Evolutionary conservation across 1,284 basidiomycete species (phyloP).

Genomic region (Omphalotus olearius): DNA sequence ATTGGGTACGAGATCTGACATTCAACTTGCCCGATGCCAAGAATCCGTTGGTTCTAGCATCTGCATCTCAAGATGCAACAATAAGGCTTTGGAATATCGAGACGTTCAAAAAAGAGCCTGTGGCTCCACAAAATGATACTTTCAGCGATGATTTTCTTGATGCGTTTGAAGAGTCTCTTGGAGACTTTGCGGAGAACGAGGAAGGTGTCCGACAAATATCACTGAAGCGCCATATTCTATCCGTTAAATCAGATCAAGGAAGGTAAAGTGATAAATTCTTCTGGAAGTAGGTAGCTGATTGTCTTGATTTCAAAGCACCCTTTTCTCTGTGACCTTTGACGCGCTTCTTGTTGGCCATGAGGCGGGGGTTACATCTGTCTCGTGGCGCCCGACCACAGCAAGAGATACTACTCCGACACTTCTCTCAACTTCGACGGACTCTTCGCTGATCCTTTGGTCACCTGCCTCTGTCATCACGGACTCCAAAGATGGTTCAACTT

Average conservation of each 20-base stretch:
- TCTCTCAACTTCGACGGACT: constrained; percentile 87
- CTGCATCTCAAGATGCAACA: constrained; percentile 90
- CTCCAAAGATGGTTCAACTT: constrained; percentile 42
- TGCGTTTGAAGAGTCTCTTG: constrained; percentile 74
- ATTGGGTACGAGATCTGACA: constrained; percentile 84
- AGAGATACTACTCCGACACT: constrained; percentile 44
- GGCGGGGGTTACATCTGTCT: constrained; percentile 81
- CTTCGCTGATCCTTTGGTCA: constrained; percentile 90
- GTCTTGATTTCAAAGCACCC: constrained; percentile 33
- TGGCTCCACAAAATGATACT: constrained; percentile 70
- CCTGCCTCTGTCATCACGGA: constrained; percentile 51
- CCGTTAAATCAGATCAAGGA: constrained; percentile 48
- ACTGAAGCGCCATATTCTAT: constrained; percentile 75
- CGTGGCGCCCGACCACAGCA: constrained; percentile 60
- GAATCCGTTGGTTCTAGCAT: constrained; percentile 63
- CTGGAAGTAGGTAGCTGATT: constrained; percentile 10
- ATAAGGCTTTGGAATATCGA: constrained; percentile 87
- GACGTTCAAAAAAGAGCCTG: constrained; percentile 26
- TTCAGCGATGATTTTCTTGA: constrained; percentile 44
- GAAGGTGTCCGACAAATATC: constrained; percentile 82
- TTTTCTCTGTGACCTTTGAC: constrained; percentile 79
- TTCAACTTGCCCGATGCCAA: constrained; percentile 43
- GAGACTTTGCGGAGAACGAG: constrained; percentile 58
- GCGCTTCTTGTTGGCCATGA: constrained; percentile 92
- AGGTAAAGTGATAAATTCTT: constrained; percentile 35